These are phyloP conservation scores for Ganoderma lucidum DNA, from an alignment of 1,284 basidiomycete genomes.

Conservation along the genomic window DNA sequence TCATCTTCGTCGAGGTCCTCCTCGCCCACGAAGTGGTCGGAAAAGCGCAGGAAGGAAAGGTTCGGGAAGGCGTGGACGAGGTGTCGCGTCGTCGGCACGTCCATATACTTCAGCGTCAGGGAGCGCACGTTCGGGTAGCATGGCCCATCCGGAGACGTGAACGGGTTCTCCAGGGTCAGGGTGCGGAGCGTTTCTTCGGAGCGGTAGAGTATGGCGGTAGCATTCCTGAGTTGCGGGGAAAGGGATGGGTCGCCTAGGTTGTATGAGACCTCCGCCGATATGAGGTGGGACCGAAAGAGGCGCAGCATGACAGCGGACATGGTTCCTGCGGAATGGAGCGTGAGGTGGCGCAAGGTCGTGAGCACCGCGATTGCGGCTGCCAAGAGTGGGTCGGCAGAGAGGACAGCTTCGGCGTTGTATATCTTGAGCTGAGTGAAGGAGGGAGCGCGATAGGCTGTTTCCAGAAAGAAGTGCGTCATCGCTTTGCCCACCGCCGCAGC, in stretches of 20 bases:
- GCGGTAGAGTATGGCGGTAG: background rate
- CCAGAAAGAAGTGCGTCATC: background rate
- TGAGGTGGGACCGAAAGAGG: background rate
- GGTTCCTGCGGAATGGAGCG: background rate
- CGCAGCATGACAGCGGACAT: background rate
- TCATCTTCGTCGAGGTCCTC: background rate
- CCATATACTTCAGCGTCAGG: background rate
- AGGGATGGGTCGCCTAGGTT: background rate
- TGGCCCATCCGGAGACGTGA: background rate
- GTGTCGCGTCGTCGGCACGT: background rate
- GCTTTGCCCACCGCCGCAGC: background rate
- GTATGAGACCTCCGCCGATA: background rate
- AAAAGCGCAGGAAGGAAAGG: background rate
- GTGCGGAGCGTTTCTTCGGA: background rate
- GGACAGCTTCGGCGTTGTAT: background rate
- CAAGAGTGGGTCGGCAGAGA: background rate
- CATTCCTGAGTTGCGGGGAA: background rate
- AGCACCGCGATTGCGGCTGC: background rate
- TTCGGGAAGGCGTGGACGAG: slow-evolving; percentile 3
- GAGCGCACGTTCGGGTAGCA: background rate
- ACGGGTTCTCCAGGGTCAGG: background rate
- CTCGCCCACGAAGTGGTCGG: background rate
- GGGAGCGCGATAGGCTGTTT: background rate
- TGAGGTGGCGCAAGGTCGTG: background rate
- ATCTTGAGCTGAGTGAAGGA: background rate